Evolutionary conservation across 257 asterid species (phyloP).

Genomic region (Petrea volubilis): DNA sequence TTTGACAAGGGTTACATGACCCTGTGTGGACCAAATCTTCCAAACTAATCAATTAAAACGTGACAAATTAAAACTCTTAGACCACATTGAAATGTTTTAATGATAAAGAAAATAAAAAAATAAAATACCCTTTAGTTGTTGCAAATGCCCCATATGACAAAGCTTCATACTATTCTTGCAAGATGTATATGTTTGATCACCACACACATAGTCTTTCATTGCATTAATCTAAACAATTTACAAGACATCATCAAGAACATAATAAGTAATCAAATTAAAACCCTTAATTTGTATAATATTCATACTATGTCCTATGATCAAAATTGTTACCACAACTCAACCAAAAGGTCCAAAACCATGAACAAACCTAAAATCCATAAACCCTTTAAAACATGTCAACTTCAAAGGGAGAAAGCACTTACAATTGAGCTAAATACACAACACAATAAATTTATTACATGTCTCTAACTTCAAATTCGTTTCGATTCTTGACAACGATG

Average conservation of each 20-base stretch:
- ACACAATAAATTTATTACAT: neutral
- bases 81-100: no score
- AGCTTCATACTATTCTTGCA: neutral
- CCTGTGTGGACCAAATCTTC: no score
- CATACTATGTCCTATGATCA: neutral
- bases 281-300: neutral
- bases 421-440: neutral
- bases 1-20: no score
- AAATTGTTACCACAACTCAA: no score
- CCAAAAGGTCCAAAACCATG: no score
- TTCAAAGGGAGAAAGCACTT: neutral
- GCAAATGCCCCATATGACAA: no score
- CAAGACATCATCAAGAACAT: no score
- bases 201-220: neutral
- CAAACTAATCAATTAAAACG: no score
- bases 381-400: neutral
- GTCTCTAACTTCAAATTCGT: slow-evolving; percentile 61
- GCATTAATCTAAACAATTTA: neutral
- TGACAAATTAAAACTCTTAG: no score
- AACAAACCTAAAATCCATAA: neutral
- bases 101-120: no score
- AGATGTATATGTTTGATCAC: neutral
- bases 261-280: neutral
- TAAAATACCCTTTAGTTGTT: no score
- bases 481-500: slow-evolving; percentile 63